Percentiles rank a stretch among this genome's conserved stretches.
These are phyloP conservation scores for Oemleria cerasiformis DNA, from an alignment of 306 rosid species.

Conservation along the genomic window DNA sequence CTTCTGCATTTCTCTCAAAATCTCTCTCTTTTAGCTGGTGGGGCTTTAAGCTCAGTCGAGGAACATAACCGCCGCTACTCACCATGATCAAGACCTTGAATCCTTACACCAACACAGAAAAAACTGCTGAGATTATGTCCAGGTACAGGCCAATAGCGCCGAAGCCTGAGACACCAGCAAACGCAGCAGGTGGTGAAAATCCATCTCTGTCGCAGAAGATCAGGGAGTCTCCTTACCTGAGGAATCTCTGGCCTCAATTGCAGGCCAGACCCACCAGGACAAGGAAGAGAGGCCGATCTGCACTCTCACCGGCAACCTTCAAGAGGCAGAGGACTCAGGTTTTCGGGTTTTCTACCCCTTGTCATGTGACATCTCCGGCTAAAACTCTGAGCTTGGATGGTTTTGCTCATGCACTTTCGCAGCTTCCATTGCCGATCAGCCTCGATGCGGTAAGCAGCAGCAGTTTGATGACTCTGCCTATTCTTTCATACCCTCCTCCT, in stretches of 20 bases:
- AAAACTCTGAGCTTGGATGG: slow-evolving; percentile 38
- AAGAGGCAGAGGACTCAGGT: slow-evolving; percentile 53
- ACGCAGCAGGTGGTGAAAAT: slow-evolving; percentile 26
- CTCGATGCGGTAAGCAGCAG: slow-evolving; percentile 25
- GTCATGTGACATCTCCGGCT: slow-evolving; percentile 35
- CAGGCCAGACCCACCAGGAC: slow-evolving; percentile 92
- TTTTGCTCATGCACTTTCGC: slow-evolving; percentile 44
- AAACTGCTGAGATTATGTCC: slow-evolving; percentile 92
- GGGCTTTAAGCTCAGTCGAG: no score
- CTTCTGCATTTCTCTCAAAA: background rate
- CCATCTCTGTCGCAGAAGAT: slow-evolving; percentile 56
- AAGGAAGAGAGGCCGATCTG: slow-evolving; percentile 65
- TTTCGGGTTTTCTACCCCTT: slow-evolving; percentile 47
- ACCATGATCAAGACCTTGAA: slow-evolving; percentile 79
- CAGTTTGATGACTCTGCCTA: slow-evolving; percentile 55
- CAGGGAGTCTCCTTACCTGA: slow-evolving; percentile 68
- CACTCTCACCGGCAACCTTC: slow-evolving; percentile 45
- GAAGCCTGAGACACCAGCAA: slow-evolving; percentile 59
- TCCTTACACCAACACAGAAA: slow-evolving; percentile 55
- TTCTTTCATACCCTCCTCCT: slow-evolving; percentile 42
- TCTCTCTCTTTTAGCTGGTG: background rate
- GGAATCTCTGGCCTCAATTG: slow-evolving; percentile 78
- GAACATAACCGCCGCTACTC: background rate
- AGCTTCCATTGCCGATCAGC: slow-evolving; percentile 35
- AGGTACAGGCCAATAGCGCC: slow-evolving; percentile 93